phyloP scores from a whole-genome alignment of 805 yeast species.

The Brettanomyces nanus region DNA sequence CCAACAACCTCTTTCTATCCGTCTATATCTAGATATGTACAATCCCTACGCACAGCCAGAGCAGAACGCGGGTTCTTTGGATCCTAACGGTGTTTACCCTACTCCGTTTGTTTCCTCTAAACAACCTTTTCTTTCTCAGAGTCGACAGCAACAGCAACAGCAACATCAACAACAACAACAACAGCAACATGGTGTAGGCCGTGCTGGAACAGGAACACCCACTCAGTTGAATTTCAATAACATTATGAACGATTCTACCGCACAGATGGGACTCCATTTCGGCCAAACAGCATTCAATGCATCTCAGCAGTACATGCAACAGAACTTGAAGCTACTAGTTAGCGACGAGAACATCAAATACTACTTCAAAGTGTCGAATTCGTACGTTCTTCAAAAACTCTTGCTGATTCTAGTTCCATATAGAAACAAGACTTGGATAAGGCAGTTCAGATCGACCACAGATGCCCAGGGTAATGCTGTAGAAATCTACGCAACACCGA shows the following conservation, averaged over 20 bases:
- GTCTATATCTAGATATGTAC: too few relatives aligned
- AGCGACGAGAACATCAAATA: constrained; percentile 57
- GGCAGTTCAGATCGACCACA: constrained; percentile 34
- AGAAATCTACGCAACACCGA: constrained; percentile 60
- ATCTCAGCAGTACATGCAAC: constrained; percentile 72
- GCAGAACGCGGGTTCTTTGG: constrained; percentile 9
- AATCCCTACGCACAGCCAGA: constrained; percentile 37
- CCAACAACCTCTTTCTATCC: too few relatives aligned
- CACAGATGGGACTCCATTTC: constrained; percentile 79
- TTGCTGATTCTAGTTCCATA: constrained; percentile 77
- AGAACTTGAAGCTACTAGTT: constrained; percentile 50
- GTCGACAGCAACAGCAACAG: constrained; percentile 5
- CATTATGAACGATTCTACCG: constrained; percentile 68
- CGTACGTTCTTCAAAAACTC: constrained; percentile 72
- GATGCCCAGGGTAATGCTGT: constrained; percentile 21
- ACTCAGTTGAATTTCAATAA: constrained; percentile 27
- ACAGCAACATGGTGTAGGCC: constrained; percentile 16
- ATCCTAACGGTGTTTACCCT: constrained; percentile 2
- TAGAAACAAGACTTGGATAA: constrained; percentile 74
- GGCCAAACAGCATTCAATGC: constrained; percentile 80
- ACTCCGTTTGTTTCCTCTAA: background rate
- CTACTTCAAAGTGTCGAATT: constrained; percentile 87
- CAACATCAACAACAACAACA: constrained; percentile 18
- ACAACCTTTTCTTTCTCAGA: background rate
- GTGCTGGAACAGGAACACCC: constrained; percentile 19